A percentile compares a stretch with the other conserved stretches of the same genome.
Conservation (phyloP, 441 rosid genomes). For the Populus hybrid region DNA sequence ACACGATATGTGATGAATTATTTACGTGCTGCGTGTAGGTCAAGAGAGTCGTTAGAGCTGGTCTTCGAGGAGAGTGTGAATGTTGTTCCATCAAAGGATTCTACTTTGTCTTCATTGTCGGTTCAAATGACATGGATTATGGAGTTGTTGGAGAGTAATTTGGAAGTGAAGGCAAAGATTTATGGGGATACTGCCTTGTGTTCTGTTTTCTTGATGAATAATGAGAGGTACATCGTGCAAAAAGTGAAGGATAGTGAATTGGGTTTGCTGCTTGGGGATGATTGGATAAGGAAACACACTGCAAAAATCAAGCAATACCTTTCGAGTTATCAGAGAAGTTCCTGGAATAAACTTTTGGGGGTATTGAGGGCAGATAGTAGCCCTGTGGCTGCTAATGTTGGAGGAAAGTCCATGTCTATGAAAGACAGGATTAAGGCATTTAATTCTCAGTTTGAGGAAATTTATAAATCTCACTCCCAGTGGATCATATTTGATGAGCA, state of each 20-base stretch:
- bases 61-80: conserved; percentile 61
- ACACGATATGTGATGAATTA: conserved; percentile 95
- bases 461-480: conserved; percentile 52
- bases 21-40: conserved; percentile 76
- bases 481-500: conserved; percentile 75
- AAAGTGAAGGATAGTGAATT: conserved; percentile 76
- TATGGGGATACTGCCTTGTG: conserved; percentile 63
- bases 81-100: conserved; percentile 44
- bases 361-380: conserved; percentile 52
- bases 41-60: conserved; percentile 68
- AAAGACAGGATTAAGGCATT: conserved; percentile 69
- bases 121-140: conserved; percentile 82
- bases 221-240: conserved; percentile 74
- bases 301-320: conserved; percentile 69
- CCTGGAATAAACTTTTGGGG: conserved; percentile 68
- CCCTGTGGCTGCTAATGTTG: conserved; percentile 31
- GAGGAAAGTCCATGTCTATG: conserved; percentile 45
- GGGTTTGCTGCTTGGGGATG: conserved; percentile 74
- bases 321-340: conserved; percentile 54
- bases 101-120: conserved; percentile 48
- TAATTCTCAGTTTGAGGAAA: conserved; percentile 47
- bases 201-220: conserved; percentile 81
- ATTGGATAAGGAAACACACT: conserved; percentile 78
- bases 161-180: conserved; percentile 77
- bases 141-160: conserved; percentile 88